phyloP scores from a whole-genome alignment of 2,329 filamentous ascomycete species.

The Diaporthe sp. region DNA sequence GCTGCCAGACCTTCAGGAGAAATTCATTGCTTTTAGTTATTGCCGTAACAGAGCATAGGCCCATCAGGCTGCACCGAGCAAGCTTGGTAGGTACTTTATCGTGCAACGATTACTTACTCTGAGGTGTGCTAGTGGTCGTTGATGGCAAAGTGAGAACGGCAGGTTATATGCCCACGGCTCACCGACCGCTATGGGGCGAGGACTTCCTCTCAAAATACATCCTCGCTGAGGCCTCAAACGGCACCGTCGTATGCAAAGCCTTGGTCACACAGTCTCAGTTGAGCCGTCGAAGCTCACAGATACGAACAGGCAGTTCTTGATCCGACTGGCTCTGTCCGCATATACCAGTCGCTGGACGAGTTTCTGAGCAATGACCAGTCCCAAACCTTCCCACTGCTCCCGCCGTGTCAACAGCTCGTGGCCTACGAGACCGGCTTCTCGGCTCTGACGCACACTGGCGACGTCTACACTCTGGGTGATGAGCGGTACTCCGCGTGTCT shows the following conservation, averaged over 20 bases:
- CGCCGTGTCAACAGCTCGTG: constrained; percentile 54
- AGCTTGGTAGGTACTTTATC: background rate
- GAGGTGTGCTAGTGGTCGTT: background rate
- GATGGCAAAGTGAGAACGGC: constrained; percentile 30
- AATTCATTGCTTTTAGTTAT: constrained; percentile 40
- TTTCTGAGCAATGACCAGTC: constrained; percentile 28
- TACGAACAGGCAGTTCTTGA: constrained; percentile 22
- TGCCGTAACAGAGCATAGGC: constrained; percentile 15
- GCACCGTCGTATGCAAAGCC: constrained; percentile 46
- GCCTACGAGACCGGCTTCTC: constrained; percentile 65
- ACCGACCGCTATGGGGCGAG: constrained; percentile 24
- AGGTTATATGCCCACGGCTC: constrained; percentile 40
- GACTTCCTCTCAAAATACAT: constrained; percentile 24
- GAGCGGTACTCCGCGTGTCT: constrained; percentile 68
- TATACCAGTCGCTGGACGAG: constrained; percentile 44
- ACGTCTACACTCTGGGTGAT: constrained; percentile 69
- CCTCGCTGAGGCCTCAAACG: constrained; percentile 47
- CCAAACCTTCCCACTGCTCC: constrained; percentile 43
- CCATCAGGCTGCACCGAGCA: background rate
- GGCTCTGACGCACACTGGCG: constrained; percentile 57
- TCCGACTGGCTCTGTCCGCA: constrained; percentile 42
- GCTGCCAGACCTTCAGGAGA: background rate
- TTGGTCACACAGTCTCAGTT: constrained; percentile 1
- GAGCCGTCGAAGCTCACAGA: constrained; percentile 32
- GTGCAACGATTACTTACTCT: background rate